Evolutionary conservation across 2,329 filamentous ascomycete genomes (phyloP), one percentile per base, ranked within the genome.

Genomic region (Scytalidium lignicola): DNA sequence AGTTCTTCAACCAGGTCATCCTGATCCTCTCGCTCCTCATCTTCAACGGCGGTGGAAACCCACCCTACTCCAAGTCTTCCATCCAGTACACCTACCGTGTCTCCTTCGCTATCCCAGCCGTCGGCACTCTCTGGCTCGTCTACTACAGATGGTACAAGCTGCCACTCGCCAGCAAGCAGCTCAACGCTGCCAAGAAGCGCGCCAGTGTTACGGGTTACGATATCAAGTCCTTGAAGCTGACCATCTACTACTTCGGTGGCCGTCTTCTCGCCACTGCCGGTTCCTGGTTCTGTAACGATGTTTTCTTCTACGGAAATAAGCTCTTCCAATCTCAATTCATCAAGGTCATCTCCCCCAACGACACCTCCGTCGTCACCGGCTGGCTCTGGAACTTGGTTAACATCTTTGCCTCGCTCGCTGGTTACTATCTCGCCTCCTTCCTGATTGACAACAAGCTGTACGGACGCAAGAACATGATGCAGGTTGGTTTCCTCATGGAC

Each of bases 261-360:
- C 90, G 92, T 58, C 72, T 97, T 20, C 64, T 96, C 18, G 92
- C 92, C 44, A 96, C 92, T 18, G 84, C 91, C 10, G 88, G 88
- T 49, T 81, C 84, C 29, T 97, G 92, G 92, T 97, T 92, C 70
- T 88, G 85, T 73, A 97, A 97, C 69, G 92, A 97, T 64, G 86
- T 97, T 58, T 96, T 97, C 79, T 97, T 97, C 76, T 97, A 97
- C 74, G 92, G 92, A 60, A 96, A 96, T 85, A 96, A 96, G 79
- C 85, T 96, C 47, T 96, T 96, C 80, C 91, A 96, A 72, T 81
- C 80, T 54, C 81, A 92, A 65, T 96, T 96, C 72, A 96, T 96
- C 71, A 74, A 74, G 26, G 86, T 93, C 64, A 85, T 96, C 58
- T 87, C 84, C 48, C 77, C 82, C 47, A 70, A 74, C 29, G 51